Evolutionary conservation across 192 early-diverging fungal species (phyloP).

Genomic region (Spinellus fusiger): DNA sequence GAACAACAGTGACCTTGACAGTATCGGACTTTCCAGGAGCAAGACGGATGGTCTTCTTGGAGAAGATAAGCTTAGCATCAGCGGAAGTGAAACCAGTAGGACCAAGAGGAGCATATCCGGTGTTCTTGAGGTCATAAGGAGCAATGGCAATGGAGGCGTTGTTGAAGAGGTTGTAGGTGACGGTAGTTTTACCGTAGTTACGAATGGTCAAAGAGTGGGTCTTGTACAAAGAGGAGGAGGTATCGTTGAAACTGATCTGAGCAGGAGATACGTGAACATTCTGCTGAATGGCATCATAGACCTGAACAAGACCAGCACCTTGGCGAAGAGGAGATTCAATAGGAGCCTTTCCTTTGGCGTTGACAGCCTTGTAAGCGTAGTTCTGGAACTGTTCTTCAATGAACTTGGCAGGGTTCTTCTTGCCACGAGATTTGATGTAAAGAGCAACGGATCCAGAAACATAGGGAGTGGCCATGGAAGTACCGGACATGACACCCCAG

Average conservation of each 20-base stretch:
- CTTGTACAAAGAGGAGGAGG: constrained; percentile 21
- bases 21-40: constrained; percentile 12
- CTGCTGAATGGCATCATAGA: constrained; percentile 38
- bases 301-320: constrained; percentile 52
- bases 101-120: constrained; percentile 14
- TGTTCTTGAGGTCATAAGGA: constrained; percentile 29
- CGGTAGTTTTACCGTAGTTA: constrained; percentile 33
- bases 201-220: constrained; percentile 36
- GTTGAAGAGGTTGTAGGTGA: constrained; percentile 35
- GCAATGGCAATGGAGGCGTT: constrained; percentile 31
- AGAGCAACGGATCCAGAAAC: constrained; percentile 60
- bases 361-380: constrained; percentile 13
- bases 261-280: constrained; percentile 34
- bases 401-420: constrained; percentile 19
- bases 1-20: constrained; percentile 18
- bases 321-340: constrained; percentile 33
- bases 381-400: constrained; percentile 33
- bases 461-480: constrained; percentile 87
- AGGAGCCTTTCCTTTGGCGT: neutral
- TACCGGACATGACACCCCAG: constrained; percentile 69
- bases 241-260: constrained; percentile 48
- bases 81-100: constrained; percentile 7
- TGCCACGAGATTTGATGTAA: constrained; percentile 26
- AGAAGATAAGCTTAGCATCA: constrained; percentile 16
- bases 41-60: constrained; percentile 14